Percentiles rank a stretch among this genome's conserved stretches.
Conservation (phyloP, 164 flowering plant species). For the Kalanchoe fedtschenkoi region DNA sequence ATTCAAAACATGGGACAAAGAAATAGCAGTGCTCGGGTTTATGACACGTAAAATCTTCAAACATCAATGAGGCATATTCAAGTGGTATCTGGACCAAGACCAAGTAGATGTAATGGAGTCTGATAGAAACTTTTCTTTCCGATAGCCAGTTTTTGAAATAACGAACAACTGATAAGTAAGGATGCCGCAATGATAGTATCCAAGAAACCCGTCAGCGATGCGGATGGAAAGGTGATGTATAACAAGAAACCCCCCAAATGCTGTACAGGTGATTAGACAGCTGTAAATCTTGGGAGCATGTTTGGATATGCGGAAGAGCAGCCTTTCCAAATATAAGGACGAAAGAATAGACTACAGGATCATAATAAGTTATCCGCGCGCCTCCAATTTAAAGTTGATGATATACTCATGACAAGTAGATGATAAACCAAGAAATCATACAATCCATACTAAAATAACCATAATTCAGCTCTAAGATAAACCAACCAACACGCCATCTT, state of each 20-base stretch:
- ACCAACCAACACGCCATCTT: neutral
- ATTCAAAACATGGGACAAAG: too few species aligned
- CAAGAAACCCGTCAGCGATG: neutral
- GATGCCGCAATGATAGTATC: too few species aligned
- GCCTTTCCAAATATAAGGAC: neutral
- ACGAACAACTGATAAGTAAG: too few species aligned
- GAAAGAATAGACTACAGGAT: neutral
- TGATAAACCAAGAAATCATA: neutral
- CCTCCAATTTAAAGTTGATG: slow-evolving; percentile 2
- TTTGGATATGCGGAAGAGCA: neutral
- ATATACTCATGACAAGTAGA: neutral
- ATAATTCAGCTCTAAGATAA: neutral
- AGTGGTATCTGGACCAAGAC: too few species aligned
- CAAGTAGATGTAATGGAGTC: too few species aligned
- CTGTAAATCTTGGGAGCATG: neutral
- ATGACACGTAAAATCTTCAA: too few species aligned
- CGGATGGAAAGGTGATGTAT: neutral
- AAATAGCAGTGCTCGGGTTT: too few species aligned
- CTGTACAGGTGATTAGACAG: neutral
- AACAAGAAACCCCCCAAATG: neutral
- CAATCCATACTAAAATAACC: neutral
- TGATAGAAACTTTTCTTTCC: too few species aligned
- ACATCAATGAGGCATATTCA: too few species aligned
- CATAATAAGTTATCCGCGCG: neutral
- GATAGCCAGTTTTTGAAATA: too few species aligned